phyloP scores from a whole-genome alignment of 306 rosid species.

The Quercus parvula region DNA sequence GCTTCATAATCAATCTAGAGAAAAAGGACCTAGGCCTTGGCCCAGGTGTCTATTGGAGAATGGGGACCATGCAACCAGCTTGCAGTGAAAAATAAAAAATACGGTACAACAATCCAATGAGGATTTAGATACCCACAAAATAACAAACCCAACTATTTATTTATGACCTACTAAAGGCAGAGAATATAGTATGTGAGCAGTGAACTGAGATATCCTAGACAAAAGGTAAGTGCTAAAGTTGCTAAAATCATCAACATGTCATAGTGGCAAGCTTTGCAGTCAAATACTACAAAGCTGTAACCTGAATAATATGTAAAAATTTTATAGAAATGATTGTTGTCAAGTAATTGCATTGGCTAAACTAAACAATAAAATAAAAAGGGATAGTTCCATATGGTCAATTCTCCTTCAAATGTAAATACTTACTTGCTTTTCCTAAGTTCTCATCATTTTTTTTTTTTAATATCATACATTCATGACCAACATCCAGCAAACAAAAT shows the following conservation, averaged over 20 bases:
- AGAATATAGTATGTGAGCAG: background rate
- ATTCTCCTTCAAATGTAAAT: too few species aligned
- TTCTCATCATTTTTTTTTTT: too few species aligned
- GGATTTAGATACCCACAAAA: background rate
- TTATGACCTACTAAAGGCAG: background rate
- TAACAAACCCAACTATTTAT: background rate
- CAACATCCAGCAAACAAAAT: too few species aligned
- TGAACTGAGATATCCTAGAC: background rate
- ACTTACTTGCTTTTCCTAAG: too few species aligned
- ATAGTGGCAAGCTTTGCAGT: background rate
- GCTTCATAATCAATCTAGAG: background rate
- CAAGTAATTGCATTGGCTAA: background rate
- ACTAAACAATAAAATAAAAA: too few species aligned
- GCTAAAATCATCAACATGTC: background rate
- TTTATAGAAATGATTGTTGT: background rate
- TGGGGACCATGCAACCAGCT: background rate
- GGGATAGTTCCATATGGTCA: too few species aligned
- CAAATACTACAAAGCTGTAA: background rate
- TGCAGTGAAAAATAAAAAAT: slow-evolving; percentile 18
- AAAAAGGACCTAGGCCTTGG: background rate
- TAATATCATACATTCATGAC: too few species aligned
- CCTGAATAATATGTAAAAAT: background rate
- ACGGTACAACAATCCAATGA: background rate
- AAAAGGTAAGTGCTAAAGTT: background rate
- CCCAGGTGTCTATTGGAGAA: background rate